phyloP scores from a whole-genome alignment of 305 asterid species.

The Rubia balearica region DNA sequence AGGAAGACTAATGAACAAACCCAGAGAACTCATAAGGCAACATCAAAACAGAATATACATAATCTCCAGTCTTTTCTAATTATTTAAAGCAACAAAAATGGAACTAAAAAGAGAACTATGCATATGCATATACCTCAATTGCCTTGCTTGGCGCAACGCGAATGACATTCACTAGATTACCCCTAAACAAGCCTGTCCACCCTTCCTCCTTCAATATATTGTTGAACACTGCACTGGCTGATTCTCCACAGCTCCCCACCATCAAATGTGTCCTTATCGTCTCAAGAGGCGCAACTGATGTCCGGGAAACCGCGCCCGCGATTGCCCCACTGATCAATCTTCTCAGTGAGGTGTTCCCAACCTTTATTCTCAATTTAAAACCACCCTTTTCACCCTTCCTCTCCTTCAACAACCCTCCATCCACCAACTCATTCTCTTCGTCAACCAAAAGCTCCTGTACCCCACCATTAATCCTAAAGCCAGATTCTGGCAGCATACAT shows the following conservation, averaged over 20 bases:
- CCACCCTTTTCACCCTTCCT: constrained; percentile 20
- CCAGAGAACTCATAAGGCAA: not conserved
- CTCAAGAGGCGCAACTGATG: constrained; percentile 30
- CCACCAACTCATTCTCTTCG: constrained; percentile 18
- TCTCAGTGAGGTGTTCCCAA: constrained; percentile 27
- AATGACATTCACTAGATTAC: constrained; percentile 31
- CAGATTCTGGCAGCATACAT: constrained; percentile 23
- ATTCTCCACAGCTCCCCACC: constrained; percentile 30
- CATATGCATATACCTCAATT: constrained; percentile 19
- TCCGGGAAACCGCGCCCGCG: constrained; percentile 27
- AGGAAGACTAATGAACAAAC: not conserved
- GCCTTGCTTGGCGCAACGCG: constrained; percentile 35
- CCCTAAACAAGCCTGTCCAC: constrained; percentile 31
- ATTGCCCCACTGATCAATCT: constrained; percentile 31
- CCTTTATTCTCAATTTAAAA: constrained; percentile 21
- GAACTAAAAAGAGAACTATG: not conserved
- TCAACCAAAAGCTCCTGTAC: constrained; percentile 22
- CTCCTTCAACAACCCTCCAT: constrained; percentile 16
- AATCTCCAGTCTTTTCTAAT: not conserved
- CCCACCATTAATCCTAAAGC: constrained; percentile 20
- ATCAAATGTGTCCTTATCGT: constrained; percentile 28
- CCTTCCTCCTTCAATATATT: constrained; percentile 27
- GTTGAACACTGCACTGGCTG: constrained; percentile 25
- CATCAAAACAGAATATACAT: not conserved
- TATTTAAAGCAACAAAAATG: not conserved